Evolutionary conservation across 2,329 filamentous ascomycete species (phyloP), one percentile per base, ranked within the genome.

Genomic region (Dichotomopilus funicola): DNA sequence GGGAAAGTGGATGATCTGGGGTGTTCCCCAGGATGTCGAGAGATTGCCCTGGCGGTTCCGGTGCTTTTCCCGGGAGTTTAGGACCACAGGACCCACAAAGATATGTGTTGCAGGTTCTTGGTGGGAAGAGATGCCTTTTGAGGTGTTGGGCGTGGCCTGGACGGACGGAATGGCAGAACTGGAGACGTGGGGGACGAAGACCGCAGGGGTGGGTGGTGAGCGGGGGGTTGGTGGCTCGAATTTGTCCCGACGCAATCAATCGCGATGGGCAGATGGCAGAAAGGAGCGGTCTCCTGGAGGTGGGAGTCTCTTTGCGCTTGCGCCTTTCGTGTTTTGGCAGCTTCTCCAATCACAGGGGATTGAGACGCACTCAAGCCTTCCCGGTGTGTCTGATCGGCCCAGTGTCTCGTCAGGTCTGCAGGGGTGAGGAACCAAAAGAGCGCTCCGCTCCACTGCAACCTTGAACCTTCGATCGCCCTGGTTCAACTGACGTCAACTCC

Each of bases 1-100:
- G 31, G 33, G 47, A 54, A 56, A 53, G 47, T 54, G 54, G 56
- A 46, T 33, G 51, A 36, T 12, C 46, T 31, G 54, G 54, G 37
- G 36, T 7, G 35, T 5, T 41, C n/a, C 48, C 19, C 19, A 27
- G 47, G 56, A 12, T 50, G 51, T 41, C 13, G 45, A 48, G 51
- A 57, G 51, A 58, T 56, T 54, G 49, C 53, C 56, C 49, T 58
- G 56, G n/a, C 46, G 47, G 44, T 27, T 51, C 46, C 44, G 50
- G 31, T 36, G 45, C 45, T 46, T 52, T 52, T 46, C 19, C 19
- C 19, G 19, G 19, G 19, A 27, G 19, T 51, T 36, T 41, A 51
- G 55, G 59, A 60, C 41, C 49, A 37, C 42, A 13, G 46, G 57
- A 51, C 48, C 57, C 55, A 56, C 42, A 41, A 38, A 59, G 55